Percentiles rank a stretch among this genome's conserved stretches.
Evolutionary conservation across 2,329 filamentous ascomycete genomes (phyloP).

Genomic region (Pleurostoma richardsiae): DNA sequence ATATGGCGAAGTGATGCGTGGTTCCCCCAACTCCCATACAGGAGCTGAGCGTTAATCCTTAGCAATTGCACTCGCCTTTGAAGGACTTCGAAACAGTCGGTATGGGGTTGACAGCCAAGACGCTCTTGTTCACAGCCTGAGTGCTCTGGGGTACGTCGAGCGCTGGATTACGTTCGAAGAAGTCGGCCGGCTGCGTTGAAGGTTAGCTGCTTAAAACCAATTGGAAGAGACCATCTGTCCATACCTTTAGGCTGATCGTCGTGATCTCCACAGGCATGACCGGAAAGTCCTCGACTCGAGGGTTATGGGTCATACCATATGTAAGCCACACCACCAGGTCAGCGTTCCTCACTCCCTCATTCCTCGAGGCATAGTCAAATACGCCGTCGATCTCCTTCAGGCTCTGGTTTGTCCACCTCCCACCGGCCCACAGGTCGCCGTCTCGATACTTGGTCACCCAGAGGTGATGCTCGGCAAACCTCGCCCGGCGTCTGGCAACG

Average conservation of each 20-base stretch:
- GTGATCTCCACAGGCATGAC: conserved; percentile 35
- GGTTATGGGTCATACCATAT: conserved; percentile 49
- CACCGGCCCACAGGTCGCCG: conserved; percentile 23
- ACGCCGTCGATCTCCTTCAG: conserved; percentile 12
- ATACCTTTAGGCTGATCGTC: background rate
- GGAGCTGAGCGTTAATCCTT: too few relatives aligned
- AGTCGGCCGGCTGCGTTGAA: conserved; percentile 38
- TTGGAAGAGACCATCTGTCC: too few relatives aligned
- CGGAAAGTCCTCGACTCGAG: conserved; percentile 52
- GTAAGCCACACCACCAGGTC: conserved; percentile 43
- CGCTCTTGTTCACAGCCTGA: conserved; percentile 26
- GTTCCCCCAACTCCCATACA: too few relatives aligned
- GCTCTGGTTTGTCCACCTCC: conserved; percentile 28
- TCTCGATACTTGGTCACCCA: conserved; percentile 40
- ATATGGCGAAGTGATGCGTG: too few relatives aligned
- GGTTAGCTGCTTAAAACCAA: too few relatives aligned
- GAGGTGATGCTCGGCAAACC: conserved; percentile 36
- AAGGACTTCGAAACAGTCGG: too few relatives aligned
- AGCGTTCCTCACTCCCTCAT: conserved; percentile 43
- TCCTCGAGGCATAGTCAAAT: conserved; percentile 19
- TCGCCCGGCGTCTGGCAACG: conserved; percentile 31
- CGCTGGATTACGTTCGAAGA: conserved; percentile 45
- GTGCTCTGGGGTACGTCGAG: conserved; percentile 40
- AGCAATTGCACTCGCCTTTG: too few relatives aligned
- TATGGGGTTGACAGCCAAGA: conserved; percentile 8